A percentile compares a stretch with the other conserved stretches of the same genome.
Evolutionary conservation across 352 stramenopile species (phyloP).

Genomic region (Pilasporangium apinafurcum): DNA sequence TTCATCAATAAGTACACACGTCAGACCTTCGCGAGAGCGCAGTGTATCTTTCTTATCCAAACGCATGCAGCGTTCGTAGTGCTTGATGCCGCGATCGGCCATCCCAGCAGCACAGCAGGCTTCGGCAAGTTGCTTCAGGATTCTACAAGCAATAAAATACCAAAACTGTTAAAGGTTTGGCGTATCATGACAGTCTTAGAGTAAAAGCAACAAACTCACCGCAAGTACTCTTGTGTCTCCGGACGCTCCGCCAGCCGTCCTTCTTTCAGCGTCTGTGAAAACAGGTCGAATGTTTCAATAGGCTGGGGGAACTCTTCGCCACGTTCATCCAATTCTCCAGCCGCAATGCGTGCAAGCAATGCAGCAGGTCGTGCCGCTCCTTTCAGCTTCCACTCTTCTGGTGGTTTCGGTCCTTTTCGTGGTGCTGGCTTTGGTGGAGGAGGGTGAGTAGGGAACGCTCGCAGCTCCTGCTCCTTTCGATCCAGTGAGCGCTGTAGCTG

Average conservation of each 20-base stretch:
- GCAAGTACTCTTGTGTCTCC: slow-evolving; percentile 66
- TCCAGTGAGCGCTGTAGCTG: slow-evolving; percentile 75
- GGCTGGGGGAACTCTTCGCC: slow-evolving; percentile 71
- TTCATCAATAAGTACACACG: slow-evolving; percentile 77
- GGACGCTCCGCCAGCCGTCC: slow-evolving; percentile 48
- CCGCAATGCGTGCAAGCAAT: slow-evolving; percentile 66
- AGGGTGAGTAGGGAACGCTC: slow-evolving; percentile 44
- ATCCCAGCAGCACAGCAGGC: slow-evolving; percentile 69
- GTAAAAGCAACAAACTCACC: slow-evolving; percentile 25
- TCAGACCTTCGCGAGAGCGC: slow-evolving; percentile 59
- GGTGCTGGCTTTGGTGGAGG: slow-evolving; percentile 22
- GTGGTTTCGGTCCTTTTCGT: slow-evolving; percentile 46
- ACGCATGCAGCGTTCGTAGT: slow-evolving; percentile 78
- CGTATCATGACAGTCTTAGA: too few species aligned
- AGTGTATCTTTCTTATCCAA: slow-evolving; percentile 59
- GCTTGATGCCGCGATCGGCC: slow-evolving; percentile 69
- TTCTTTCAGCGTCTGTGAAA: slow-evolving; percentile 39
- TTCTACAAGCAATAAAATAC: slow-evolving; percentile 13
- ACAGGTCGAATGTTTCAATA: slow-evolving; percentile 74
- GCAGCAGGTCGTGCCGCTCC: slow-evolving; percentile 62
- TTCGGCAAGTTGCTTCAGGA: slow-evolving; percentile 65
- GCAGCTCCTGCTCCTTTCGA: slow-evolving; percentile 57
- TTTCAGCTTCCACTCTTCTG: slow-evolving; percentile 76
- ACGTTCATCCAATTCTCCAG: slow-evolving; percentile 70
- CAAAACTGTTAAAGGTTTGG: too few species aligned